Base-by-base conservation (phyloP, 2,329 filamentous ascomycete species). In the Ascochyta viciae-villosae region DNA sequence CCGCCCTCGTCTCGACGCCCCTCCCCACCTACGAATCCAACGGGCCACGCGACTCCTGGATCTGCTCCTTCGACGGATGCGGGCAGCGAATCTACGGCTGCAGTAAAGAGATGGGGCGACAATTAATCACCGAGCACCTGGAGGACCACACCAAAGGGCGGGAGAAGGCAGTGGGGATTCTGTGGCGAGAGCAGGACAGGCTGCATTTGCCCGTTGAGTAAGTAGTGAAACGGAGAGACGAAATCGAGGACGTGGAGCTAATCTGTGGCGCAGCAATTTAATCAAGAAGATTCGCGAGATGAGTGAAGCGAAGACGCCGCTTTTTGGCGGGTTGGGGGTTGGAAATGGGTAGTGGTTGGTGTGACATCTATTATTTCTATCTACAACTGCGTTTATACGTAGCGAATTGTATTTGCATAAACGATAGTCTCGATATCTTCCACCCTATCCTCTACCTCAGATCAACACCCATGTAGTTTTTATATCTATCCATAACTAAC, bases 41-140 rank as follows among this genome's bases (percentile, higher is more conserved):
- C 31, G 87, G 85, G 0, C 83, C 85, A 0, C 81, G 86, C 55
- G 83, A 87, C 49, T 86, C 85, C 0, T 92, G 89, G 88, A 78
- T 77, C 1, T 92, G 89, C 65, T 82, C 83, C 4, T 81, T 88
- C 58, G 83, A 86, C 10, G 86, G 83, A 23, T 92, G 89, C 66
- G 77, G 77, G 34, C 87, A 87, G 63, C 80, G 87, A 37, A 85
- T 91, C 10, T 87, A 87, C 58, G 82, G 81, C 2, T 85, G 85
- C n/a, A 82, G 85, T 40, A 80, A 83, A 38, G 74, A 81, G 3
- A 78, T 81, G 0, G 84, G 84, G 23, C 82, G 85, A 55, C 75
- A 79, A 4, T 75, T 84, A 9, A 88, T 91, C 41, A 79, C 78
- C 16, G 78, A 83, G 43, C 89, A 92, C 67, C 83, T 87, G 60